These are phyloP conservation scores for Xylaria grammica DNA, from an alignment of 495 filamentous ascomycete species.

Conservation along the genomic window DNA sequence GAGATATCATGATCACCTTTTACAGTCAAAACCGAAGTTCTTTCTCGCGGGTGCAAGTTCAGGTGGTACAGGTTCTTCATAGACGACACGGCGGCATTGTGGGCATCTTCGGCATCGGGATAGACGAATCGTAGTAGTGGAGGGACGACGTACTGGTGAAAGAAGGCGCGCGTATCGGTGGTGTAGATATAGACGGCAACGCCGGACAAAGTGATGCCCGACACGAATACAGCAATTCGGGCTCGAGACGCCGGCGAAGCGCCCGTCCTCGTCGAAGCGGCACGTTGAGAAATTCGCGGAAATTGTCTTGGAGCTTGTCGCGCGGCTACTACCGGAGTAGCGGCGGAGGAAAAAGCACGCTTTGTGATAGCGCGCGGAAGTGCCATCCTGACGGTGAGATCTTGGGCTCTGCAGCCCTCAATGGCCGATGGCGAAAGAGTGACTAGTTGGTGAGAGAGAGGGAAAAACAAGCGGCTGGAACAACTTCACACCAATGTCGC, in stretches of 20 bases:
- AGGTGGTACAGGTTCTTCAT: constrained; percentile 72
- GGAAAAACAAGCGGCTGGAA: neutral
- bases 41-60: constrained; percentile 76
- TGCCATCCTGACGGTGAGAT: constrained; percentile 45
- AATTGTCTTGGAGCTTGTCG: constrained; percentile 28
- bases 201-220: constrained; percentile 50
- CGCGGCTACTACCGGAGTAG: constrained; percentile 35
- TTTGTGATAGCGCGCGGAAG: constrained; percentile 39
- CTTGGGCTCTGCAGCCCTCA: constrained; percentile 37
- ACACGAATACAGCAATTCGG: constrained; percentile 60
- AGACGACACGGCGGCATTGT: constrained; percentile 72
- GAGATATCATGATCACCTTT: constrained; percentile 32
- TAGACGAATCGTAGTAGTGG: constrained; percentile 72
- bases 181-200: constrained; percentile 70
- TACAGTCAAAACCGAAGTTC: constrained; percentile 38
- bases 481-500: neutral
- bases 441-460: constrained; percentile 2
- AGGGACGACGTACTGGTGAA: constrained; percentile 82
- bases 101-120: constrained; percentile 89
- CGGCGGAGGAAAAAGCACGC: constrained; percentile 34
- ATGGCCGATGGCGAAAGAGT: constrained; percentile 20
- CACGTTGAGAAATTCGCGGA: constrained; percentile 35
- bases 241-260: constrained; percentile 42
- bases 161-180: constrained; percentile 87
- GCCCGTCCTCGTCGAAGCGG: constrained; percentile 47